Percentiles rank a stretch among this genome's conserved stretches.
These are phyloP conservation scores for Silybum marianum DNA, from an alignment of 129 eudicot genomes.

Conservation along the genomic window DNA sequence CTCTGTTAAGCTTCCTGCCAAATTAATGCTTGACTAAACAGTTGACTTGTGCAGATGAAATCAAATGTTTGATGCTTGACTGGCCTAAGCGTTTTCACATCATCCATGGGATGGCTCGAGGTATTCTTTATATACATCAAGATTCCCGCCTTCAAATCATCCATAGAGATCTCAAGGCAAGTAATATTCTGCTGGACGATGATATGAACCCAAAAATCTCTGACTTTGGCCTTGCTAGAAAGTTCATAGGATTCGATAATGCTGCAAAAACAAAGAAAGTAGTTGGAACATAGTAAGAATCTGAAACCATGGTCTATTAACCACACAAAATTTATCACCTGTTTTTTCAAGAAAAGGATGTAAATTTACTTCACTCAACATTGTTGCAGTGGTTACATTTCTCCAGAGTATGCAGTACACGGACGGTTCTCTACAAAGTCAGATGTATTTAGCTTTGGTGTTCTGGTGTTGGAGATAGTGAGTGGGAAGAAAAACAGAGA, in stretches of 20 bases:
- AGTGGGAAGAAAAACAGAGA: constrained; percentile 48
- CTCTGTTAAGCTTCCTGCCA: too few species aligned
- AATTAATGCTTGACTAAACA: too few species aligned
- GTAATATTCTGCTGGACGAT: constrained; percentile 38
- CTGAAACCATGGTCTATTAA: neutral
- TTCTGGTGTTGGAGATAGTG: constrained; percentile 43
- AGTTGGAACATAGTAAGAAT: constrained; percentile 53
- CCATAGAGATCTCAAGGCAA: constrained; percentile 52
- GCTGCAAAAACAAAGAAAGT: constrained; percentile 43
- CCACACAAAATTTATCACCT: neutral
- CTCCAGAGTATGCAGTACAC: constrained; percentile 50
- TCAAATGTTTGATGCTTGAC: constrained; percentile 15
- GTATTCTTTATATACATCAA: constrained; percentile 35
- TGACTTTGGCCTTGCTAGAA: constrained; percentile 51
- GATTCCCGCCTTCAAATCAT: constrained; percentile 32
- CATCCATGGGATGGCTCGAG: constrained; percentile 33
- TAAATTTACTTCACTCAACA: neutral
- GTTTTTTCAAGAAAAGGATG: neutral
- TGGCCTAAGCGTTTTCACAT: constrained; percentile 27
- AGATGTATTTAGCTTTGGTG: constrained; percentile 55
- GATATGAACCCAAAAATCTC: constrained; percentile 54
- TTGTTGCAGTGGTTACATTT: constrained; percentile 43
- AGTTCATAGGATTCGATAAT: constrained; percentile 37
- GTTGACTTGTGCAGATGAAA: constrained; percentile 7
- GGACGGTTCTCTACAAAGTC: constrained; percentile 48